Evolutionary conservation across 2,329 filamentous ascomycete species (phyloP), one percentile per base, ranked within the genome.

Genomic region (Stagonosporopsis chrysanthemi): DNA sequence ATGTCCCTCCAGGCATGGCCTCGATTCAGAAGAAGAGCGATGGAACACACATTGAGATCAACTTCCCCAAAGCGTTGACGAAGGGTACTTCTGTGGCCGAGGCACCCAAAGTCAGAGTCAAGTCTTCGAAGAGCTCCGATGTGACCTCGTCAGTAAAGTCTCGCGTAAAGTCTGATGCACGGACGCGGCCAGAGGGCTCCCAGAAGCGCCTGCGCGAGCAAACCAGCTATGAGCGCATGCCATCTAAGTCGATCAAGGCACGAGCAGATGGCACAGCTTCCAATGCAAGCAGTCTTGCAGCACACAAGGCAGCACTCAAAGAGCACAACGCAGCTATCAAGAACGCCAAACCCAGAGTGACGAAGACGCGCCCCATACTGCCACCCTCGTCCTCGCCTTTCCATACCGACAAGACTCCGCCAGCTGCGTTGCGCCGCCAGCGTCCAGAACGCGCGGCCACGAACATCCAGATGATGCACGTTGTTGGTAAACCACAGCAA

Each of bases 1-100:
- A 88, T 60, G 67, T 87, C 5, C 85, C 85, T 14, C 86, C 85
- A 1, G 81, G 80, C n/a, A 62, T 68, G 51, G 66, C 69, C 14
- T 62, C 70, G 5, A 58, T 68, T 9, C 65, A 69, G 41, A 64
- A 52, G 48, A 73, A 73, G 58, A 51, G 61, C 35, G 52, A 56
- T 14, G 66, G 66, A 15, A 70, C 65, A 14, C 66, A 74, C 42
- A 70, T 71, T 50, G 64, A 71, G 22, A 65, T 74, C 59, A 69
- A 74, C 56, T 73, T 74, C 51, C 59, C 63, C 11, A 74, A 71
- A 45, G 55, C 69, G 4, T 62, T 71, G 23, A 45, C 54, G 9
- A 71, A 69, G 60, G 68, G 65, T 41, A 58, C 66, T 6, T n/a
- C 48, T 11, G 43, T 57, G n/a, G 26, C 26, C n/a, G 46, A 57